Evolutionary conservation across 495 filamentous ascomycete species (phyloP), one percentile per base, ranked within the genome.

Genomic region (Penicillium canariense): DNA sequence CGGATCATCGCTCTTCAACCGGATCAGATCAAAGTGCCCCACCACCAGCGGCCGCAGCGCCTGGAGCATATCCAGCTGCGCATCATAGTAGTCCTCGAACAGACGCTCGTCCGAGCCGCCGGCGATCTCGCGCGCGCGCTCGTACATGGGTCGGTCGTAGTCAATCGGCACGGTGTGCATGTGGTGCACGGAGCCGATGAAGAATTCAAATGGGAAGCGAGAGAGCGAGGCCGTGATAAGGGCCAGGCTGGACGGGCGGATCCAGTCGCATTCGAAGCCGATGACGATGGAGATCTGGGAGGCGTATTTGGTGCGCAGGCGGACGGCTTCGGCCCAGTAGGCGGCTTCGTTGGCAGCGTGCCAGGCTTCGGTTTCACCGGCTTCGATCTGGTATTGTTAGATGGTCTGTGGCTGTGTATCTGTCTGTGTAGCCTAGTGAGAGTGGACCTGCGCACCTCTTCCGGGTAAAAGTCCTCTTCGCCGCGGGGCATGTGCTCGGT

Each of bases 401-500:
- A 27, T n/a, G 26, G 31, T 14, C 3, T 6, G 14, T 45, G 3
- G 20, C n/a, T n/a, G n/a, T n/a, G n/a, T n/a, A n/a, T n/a, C n/a
- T n/a, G n/a, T n/a, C n/a, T n/a, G 27, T 6, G 31, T 27, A 36
- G 40, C 9, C 26, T 14, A 35, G 31, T 44, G 26, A 25, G 14
- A 11, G 4, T 31, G 30, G 27, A 6, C 5, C 1, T 27, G 14
- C 2, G 22, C 25, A 93, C 90, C 77, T 98, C 94, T 77, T 96
- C 93, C 0, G 95, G 95, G 77, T 48, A 79, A 75, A 59, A 73
- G 75, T 97, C 94, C 50, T 81, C 76, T 50, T 80, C 61, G 7
- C 77, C 69, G 52, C 93, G 88, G 10, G 91, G 90, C 85, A 97
- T 96, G 72, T 98, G 95, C 77, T 98, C 94, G n/a, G 94, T 97